These are phyloP conservation scores for Ilex paraguariensis DNA, from an alignment of 305 asterid species.

Conservation along the genomic window DNA sequence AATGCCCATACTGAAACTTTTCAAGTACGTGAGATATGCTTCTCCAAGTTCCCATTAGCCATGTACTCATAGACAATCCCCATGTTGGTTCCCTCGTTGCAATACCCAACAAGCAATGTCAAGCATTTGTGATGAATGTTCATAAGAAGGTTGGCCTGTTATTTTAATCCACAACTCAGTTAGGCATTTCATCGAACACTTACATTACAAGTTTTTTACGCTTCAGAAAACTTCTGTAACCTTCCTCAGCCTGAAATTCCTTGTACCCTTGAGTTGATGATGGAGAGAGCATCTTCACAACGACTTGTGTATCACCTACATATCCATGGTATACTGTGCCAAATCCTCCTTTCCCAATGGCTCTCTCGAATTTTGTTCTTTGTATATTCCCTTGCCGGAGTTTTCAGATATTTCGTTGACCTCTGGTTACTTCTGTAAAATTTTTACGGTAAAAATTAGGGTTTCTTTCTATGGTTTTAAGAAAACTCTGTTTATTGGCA, in stretches of 20 bases:
- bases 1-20: background rate
- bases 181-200: background rate
- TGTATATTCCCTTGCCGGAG: no score
- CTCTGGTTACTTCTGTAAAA: no score
- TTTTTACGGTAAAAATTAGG: no score
- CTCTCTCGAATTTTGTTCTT: no score
- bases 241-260: slow-evolving; percentile 39
- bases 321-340: slow-evolving; percentile 41
- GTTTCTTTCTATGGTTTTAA: no score
- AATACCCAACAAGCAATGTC: slow-evolving; percentile 25
- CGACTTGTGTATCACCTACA: slow-evolving; percentile 23
- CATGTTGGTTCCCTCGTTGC: slow-evolving; percentile 16
- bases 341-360: slow-evolving; percentile 48
- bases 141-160: slow-evolving; percentile 24
- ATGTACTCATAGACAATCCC: slow-evolving; percentile 28
- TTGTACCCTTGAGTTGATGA: slow-evolving; percentile 23
- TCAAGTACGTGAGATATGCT: slow-evolving; percentile 24
- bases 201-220: no score
- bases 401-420: no score
- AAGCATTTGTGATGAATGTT: slow-evolving; percentile 30
- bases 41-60: slow-evolving; percentile 19
- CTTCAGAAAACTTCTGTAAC: background rate
- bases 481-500: no score
- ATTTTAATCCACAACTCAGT: no score
- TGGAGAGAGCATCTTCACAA: slow-evolving; percentile 36